A percentile compares a stretch with the other conserved stretches of the same genome.
phyloP scores from a whole-genome alignment of 106 monocot genomes.

The Apostasia ramifera region DNA sequence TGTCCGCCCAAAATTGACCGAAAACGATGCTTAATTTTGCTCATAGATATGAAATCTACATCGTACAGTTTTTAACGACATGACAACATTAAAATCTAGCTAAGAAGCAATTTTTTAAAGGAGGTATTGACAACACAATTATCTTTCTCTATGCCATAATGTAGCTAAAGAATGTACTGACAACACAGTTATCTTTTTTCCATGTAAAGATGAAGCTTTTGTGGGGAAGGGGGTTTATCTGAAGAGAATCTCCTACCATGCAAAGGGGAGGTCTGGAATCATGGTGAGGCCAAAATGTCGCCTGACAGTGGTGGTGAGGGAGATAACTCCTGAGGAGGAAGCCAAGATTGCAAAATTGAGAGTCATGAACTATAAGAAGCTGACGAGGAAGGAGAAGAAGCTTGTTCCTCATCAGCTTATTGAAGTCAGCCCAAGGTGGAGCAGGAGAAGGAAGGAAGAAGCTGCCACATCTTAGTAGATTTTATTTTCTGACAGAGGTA shows the following conservation, averaged over 20 bases:
- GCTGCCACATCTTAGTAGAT: background rate
- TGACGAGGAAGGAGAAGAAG: conserved; percentile 72
- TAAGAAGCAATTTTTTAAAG: no score
- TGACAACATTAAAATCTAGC: no score
- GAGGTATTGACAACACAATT: no score
- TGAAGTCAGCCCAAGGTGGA: conserved; percentile 77
- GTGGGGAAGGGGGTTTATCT: conserved; percentile 83
- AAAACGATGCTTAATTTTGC: no score
- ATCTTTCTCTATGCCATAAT: no score
- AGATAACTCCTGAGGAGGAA: conserved; percentile 84
- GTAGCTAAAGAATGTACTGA: no score
- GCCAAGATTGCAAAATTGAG: conserved; percentile 84
- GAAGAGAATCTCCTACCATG: conserved; percentile 88
- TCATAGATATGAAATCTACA: no score
- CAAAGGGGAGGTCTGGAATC: conserved; percentile 79
- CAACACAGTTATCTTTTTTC: background rate
- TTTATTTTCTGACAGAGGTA: background rate
- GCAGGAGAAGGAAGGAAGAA: conserved; percentile 36
- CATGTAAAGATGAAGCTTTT: conserved; percentile 67
- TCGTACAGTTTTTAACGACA: no score
- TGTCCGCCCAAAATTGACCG: no score
- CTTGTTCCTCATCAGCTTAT: conserved; percentile 93
- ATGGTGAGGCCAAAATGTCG: conserved; percentile 87
- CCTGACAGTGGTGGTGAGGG: conserved; percentile 85
- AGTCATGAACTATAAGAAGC: conserved; percentile 89